These are phyloP conservation scores for Aspergillus intermedius DNA, from an alignment of 2,329 filamentous ascomycete species.

Conservation along the genomic window DNA sequence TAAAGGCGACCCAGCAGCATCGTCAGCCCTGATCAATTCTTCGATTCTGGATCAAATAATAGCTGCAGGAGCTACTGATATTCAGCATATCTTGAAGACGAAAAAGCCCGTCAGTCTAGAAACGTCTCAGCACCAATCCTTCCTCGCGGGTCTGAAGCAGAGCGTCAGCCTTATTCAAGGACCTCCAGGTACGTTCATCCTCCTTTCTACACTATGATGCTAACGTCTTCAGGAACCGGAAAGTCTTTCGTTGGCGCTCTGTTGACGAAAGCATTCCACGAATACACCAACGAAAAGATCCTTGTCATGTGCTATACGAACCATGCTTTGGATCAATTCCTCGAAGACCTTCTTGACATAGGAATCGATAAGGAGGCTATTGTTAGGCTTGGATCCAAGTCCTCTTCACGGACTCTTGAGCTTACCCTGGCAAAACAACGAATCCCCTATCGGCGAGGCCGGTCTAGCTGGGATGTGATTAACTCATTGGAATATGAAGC, in stretches of 20 bases:
- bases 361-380: constrained; percentile 49
- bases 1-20: constrained; percentile 5
- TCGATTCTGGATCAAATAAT: constrained; percentile 13
- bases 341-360: constrained; percentile 57
- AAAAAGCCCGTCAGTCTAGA: constrained; percentile 38
- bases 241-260: constrained; percentile 68
- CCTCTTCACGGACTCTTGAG: constrained; percentile 40
- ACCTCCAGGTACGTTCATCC: constrained; percentile 54
- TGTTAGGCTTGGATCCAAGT: constrained; percentile 59
- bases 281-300: constrained; percentile 46
- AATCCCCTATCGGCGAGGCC: constrained; percentile 24
- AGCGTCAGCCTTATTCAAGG: constrained; percentile 61
- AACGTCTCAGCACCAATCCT: constrained; percentile 50
- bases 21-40: constrained; percentile 7
- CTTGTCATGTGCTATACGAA: constrained; percentile 65
- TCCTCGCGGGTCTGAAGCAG: constrained; percentile 49
- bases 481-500: constrained; percentile 34
- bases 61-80: constrained; percentile 14
- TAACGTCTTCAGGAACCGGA: constrained; percentile 54
- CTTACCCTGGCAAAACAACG: constrained; percentile 44
- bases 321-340: constrained; percentile 59
- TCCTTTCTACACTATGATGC: neutral
- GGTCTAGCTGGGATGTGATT: constrained; percentile 39
- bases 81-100: constrained; percentile 26
- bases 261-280: constrained; percentile 51